A percentile compares a stretch with the other conserved stretches of the same genome.
phyloP scores from a whole-genome alignment of 345 rosid genomes.

The Citrus australasica region DNA sequence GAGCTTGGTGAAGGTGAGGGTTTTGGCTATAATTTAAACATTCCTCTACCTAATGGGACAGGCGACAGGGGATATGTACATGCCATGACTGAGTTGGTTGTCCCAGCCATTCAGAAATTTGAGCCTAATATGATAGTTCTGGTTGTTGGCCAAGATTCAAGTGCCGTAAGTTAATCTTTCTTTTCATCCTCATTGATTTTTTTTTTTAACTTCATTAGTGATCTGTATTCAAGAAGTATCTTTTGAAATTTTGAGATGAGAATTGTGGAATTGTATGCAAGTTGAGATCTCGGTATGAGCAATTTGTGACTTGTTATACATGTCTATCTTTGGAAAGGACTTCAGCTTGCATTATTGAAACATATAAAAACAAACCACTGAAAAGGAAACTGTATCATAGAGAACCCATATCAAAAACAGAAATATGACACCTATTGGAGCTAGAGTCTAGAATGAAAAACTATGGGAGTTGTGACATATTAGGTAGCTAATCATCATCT shows the following conservation, averaged over 20 bases:
- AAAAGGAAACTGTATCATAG: background rate
- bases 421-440: background rate
- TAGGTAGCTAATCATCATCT: background rate
- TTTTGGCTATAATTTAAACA: slow-evolving; percentile 73
- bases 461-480: background rate
- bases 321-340: background rate
- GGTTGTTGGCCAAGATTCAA: slow-evolving; percentile 87
- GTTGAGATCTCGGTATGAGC: background rate
- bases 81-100: slow-evolving; percentile 65
- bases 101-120: slow-evolving; percentile 57
- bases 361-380: background rate
- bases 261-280: background rate
- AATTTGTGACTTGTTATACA: background rate
- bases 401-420: background rate
- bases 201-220: background rate
- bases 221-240: background rate
- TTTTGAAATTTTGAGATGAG: background rate
- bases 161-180: slow-evolving; percentile 65
- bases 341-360: background rate
- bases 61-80: slow-evolving; percentile 70
- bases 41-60: slow-evolving; percentile 88
- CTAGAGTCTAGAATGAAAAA: background rate
- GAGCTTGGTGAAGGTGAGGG: slow-evolving; percentile 83
- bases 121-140: slow-evolving; percentile 68
- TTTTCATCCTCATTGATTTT: background rate